Evolutionary conservation across 306 rosid species (phyloP), one percentile per base, ranked within the genome.

Genomic region (Chamaecrista fasciculata): DNA sequence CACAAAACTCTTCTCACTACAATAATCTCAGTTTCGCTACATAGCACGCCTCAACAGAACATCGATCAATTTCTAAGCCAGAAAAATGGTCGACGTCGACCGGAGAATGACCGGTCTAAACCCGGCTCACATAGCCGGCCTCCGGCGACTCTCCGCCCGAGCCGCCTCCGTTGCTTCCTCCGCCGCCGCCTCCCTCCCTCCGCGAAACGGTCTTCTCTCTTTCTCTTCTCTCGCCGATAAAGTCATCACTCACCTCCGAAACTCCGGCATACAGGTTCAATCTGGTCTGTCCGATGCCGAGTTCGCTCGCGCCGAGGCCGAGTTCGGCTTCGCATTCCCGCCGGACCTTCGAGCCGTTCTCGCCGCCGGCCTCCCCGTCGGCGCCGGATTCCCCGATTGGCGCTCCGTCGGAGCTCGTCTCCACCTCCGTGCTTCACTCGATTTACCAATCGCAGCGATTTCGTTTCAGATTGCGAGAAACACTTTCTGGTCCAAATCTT

Each of bases 81-180:
- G 34, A 43, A n/a, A n/a, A 63, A 93, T 93, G 98, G 98, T 93
- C 31, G 98, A 93, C 79, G 96, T 93, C 9, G 98, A 86, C 86
- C 90, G 94, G 70, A 80, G 98, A 56, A 82, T 87, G 82, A 50
- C 91, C 82, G 97, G 96, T 48, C 83, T 91, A 0, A 90, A 86
- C 69, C 97, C 94, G 84, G 97, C 96, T 29, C 96, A 93, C 74
- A 48, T 86, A 2, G 97, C 98, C 66, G 98, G 96, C 11, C 94
- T 93, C 10, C 88, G 91, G 5, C 87, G 98, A 0, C 96, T 93
- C 62, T 93, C 96, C 0, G 96, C 94, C 11, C 82, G 98, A 4
- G 98, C 98, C 6, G 96, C 95, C 1, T 83, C 97, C 0, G 79
- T 74, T 4, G 29, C 81, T 0, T 12, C 80, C 1, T 2, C 43